These are phyloP conservation scores for Triadica sebifera DNA, from an alignment of 345 rosid species.

Conservation along the genomic window DNA sequence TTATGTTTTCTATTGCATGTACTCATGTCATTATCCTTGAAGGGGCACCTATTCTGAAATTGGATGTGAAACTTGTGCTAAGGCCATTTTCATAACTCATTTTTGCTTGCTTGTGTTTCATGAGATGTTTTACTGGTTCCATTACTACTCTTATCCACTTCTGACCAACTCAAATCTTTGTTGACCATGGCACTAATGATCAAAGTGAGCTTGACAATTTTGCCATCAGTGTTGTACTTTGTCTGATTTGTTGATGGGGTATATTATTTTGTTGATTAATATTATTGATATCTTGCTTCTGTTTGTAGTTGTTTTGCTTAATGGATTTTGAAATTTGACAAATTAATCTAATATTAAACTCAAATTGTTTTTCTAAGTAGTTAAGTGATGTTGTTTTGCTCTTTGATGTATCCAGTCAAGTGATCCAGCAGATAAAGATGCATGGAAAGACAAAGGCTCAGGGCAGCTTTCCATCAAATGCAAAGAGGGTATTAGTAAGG, in stretches of 20 bases:
- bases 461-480: slow-evolving; percentile 90
- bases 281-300: not conserved
- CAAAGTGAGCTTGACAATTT: not conserved
- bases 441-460: slow-evolving; percentile 96
- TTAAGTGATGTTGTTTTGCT: slow-evolving; percentile 2
- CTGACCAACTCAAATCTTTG: not conserved
- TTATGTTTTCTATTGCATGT: no score
- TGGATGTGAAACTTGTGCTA: not conserved
- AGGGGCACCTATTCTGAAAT: no score
- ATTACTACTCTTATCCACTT: not conserved
- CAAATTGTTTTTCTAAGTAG: slow-evolving; percentile 8
- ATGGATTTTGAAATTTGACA: not conserved
- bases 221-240: not conserved
- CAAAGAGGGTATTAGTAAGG: slow-evolving; percentile 79
- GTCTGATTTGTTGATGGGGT: not conserved
- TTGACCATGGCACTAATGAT: not conserved
- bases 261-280: not conserved
- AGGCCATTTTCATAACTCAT: not conserved
- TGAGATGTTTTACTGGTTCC: not conserved
- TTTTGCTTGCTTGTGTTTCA: not conserved
- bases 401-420: slow-evolving; percentile 51
- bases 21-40: no score
- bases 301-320: not conserved
- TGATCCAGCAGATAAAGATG: slow-evolving; percentile 70
- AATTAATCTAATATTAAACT: not conserved